phyloP scores from a whole-genome alignment of 805 yeast species.

The Saccharomycopsis guyanensis region DNA sequence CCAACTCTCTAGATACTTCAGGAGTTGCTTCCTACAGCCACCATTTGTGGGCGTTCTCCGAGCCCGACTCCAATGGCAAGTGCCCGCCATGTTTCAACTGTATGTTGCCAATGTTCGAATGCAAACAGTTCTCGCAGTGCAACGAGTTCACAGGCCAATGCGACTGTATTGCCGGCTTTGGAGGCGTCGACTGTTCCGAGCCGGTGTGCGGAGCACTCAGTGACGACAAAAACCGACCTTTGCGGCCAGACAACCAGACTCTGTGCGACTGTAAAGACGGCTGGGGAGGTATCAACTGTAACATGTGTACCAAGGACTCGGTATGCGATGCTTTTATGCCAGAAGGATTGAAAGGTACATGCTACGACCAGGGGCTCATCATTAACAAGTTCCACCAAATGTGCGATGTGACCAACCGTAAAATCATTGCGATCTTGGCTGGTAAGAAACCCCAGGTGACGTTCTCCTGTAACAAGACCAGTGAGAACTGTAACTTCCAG shows the following conservation, averaged over 20 bases:
- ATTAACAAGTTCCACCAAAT: constrained; percentile 78
- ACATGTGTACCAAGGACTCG: constrained; percentile 63
- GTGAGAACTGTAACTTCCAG: constrained; percentile 73
- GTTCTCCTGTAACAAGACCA: constrained; percentile 71
- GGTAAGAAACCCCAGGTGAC: constrained; percentile 89
- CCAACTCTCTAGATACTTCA: too few species aligned
- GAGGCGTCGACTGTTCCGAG: constrained; percentile 84
- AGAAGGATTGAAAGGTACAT: constrained; percentile 68
- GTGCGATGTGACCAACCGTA: constrained; percentile 90
- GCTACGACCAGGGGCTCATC: constrained; percentile 78
- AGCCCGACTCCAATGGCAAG: constrained; percentile 29
- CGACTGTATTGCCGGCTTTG: constrained; percentile 88
- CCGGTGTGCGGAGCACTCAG: constrained; percentile 82
- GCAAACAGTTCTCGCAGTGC: constrained; percentile 87
- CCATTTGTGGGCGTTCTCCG: too few species aligned
- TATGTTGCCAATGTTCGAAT: constrained; percentile 80
- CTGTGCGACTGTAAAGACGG: constrained; percentile 74
- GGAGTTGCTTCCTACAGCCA: too few species aligned
- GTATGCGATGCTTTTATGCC: constrained; percentile 88
- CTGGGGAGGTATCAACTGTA: constrained; percentile 94
- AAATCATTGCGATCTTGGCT: constrained; percentile 69
- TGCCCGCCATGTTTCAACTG: constrained; percentile 96
- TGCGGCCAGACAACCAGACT: constrained; percentile 34
- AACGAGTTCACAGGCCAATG: constrained; percentile 85
- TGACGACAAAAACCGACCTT: constrained; percentile 59